Conservation (phyloP, 176 grass and related monocot species). For the Miscanthus lutarioriparius region DNA sequence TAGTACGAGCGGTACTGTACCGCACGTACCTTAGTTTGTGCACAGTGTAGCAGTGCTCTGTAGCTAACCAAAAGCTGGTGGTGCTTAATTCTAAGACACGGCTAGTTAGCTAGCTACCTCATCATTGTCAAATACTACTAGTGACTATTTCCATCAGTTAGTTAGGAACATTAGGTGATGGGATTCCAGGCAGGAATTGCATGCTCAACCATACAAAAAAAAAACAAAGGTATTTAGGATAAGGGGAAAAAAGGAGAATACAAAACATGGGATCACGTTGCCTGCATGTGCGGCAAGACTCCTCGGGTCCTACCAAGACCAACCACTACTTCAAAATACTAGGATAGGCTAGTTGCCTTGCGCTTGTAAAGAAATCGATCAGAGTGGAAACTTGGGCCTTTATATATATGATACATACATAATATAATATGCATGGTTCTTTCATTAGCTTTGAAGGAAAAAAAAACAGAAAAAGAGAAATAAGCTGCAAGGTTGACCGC, state of each 20-base stretch:
- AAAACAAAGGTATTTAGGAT: background rate
- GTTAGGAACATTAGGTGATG: slow-evolving; percentile 28
- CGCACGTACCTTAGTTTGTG: background rate
- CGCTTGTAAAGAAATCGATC: background rate
- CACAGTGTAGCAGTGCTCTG: background rate
- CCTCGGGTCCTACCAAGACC: slow-evolving; percentile 19
- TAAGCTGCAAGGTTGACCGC: background rate
- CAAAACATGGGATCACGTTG: slow-evolving; percentile 58
- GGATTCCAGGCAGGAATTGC: slow-evolving; percentile 17
- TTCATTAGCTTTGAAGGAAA: background rate
- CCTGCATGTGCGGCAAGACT: slow-evolving; percentile 39
- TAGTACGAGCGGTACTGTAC: too few species aligned
- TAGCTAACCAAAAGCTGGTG: slow-evolving; percentile 3
- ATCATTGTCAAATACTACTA: background rate
- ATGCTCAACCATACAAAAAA: slow-evolving; percentile 1
- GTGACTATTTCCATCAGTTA: background rate
- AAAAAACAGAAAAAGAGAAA: background rate
- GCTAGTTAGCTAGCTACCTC: background rate
- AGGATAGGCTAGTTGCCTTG: slow-evolving; percentile 7
- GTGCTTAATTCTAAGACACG: slow-evolving; percentile 49
- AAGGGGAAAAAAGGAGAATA: background rate
- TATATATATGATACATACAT: background rate
- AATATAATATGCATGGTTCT: background rate
- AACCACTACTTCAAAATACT: background rate
- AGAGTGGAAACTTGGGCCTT: slow-evolving; percentile 15